phyloP scores from a whole-genome alignment of 2,329 filamentous ascomycete species.

The Fusarium mexicanum region DNA sequence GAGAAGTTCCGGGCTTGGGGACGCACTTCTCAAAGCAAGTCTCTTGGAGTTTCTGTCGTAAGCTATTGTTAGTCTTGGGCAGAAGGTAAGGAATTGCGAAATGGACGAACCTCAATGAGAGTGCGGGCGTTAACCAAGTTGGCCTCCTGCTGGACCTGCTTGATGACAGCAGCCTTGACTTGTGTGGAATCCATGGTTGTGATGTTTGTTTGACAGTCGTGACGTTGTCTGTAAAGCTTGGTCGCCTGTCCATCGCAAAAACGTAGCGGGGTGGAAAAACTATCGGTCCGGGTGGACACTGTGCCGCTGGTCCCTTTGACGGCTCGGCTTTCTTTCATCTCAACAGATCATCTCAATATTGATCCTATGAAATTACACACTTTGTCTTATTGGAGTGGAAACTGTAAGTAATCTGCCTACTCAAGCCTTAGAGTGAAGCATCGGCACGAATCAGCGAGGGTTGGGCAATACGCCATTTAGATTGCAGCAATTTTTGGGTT shows the following conservation, averaged over 20 bases:
- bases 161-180: conserved; percentile 70
- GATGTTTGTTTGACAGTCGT: conserved; percentile 32
- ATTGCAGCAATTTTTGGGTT: conserved; percentile 47
- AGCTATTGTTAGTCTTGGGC: conserved; percentile 2
- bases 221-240: conserved; percentile 26
- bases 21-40: conserved; percentile 84
- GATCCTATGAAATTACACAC: conserved; percentile 15
- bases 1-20: conserved; percentile 71
- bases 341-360: conserved; percentile 49
- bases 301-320: conserved; percentile 53
- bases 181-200: conserved; percentile 65
- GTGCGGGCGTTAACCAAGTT: conserved; percentile 74
- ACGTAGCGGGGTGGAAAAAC: conserved; percentile 22
- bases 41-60: conserved; percentile 76
- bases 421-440: neutral
- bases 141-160: conserved; percentile 71
- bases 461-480: conserved; percentile 51
- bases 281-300: conserved; percentile 38
- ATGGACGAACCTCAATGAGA: conserved; percentile 70
- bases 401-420: conserved; percentile 46
- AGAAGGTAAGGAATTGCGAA: conserved; percentile 5
- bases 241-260: conserved; percentile 18
- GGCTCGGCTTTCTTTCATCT: conserved; percentile 53
- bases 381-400: conserved; percentile 55
- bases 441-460: conserved; percentile 46